A percentile compares a stretch with the other conserved stretches of the same genome.
Conservation (phyloP, 805 yeast species). For the Nakazawaea molendinolei region DNA sequence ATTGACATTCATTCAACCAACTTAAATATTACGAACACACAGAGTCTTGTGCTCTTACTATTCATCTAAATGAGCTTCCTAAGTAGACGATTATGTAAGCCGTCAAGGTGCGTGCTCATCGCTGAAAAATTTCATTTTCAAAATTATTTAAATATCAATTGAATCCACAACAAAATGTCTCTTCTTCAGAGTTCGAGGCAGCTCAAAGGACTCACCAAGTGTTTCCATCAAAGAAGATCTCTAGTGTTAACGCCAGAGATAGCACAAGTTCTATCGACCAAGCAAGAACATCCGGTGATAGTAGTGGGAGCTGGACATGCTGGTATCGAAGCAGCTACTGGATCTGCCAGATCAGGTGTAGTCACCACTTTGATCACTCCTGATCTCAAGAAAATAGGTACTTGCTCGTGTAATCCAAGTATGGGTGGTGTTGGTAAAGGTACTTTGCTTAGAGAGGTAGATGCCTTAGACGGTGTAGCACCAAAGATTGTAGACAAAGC, state of each 20-base stretch:
- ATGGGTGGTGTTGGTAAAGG: conserved; percentile 99
- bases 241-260: conserved; percentile 31
- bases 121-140: too few species aligned
- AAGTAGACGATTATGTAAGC: too few species aligned
- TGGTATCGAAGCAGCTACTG: conserved; percentile 96
- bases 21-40: too few species aligned
- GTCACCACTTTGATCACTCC: conserved; percentile 74
- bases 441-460: conserved; percentile 84
- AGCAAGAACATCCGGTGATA: conserved; percentile 53
- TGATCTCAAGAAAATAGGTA: conserved; percentile 66
- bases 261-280: conserved; percentile 20
- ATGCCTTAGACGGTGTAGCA: conserved; percentile 92
- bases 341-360: conserved; percentile 80
- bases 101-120: too few species aligned
- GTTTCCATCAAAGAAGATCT: too few species aligned
- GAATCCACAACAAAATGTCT: too few species aligned
- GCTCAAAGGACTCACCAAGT: too few species aligned
- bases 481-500: conserved; percentile 84
- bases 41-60: too few species aligned
- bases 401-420: conserved; percentile 95
- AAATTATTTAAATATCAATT: too few species aligned
- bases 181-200: too few species aligned
- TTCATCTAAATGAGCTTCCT: too few species aligned
- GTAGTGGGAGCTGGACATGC: conserved; percentile 99
- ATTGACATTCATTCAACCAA: background rate